Evolutionary conservation across 768 basidiomycete species (phyloP), one percentile per base, ranked within the genome.

Genomic region (Pisolithus marmoratus): DNA sequence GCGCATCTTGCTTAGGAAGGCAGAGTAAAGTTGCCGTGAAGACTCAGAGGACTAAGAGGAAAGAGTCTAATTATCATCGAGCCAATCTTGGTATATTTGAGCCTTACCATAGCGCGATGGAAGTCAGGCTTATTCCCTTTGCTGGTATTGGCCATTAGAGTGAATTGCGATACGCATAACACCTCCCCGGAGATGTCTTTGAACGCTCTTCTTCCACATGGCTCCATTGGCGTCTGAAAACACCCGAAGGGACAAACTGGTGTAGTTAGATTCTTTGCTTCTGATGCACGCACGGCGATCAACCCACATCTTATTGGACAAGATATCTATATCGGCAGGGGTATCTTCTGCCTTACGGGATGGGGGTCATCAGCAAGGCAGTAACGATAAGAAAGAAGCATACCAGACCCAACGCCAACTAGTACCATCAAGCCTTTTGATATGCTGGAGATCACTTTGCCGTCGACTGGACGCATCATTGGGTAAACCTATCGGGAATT

Each of bases 51-150:
- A 67, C 93, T 94, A 62, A 19, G n/a, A 14, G 44, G 44, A 9
- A 29, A 41, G 26, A 46, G 27, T 42, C 34, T 12, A 14, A 45
- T 24, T 15, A 15, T 20, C 7, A 22, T 38, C 44, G 15, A 45
- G 9, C 14, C n/a, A 34, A 37, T 3, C 37, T 31, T 22, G 29
- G 54, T 34, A 12, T 15, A 8, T 53, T 42, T 37, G 20, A 19
- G 46, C 61, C 80, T 19, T 51, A 92, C 93, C 93, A 96, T 96
- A 6, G 94, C 89, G 19, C 79, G 80, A 69, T 94, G 94, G 60
- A 97, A 97, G 67, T 96, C 93, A 14, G 89, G 89, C 62, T 94
- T 92, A 64, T 76, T 88, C 24, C 92, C 92, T 67, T 96, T 96
- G 48, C 77, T 74, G 17, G 91, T 92, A 53, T 87, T 86, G 22